A percentile compares a stretch with the other conserved stretches of the same genome.
These are phyloP conservation scores for Camillea tinctor DNA, from an alignment of 2,329 filamentous ascomycete species.

Conservation along the genomic window DNA sequence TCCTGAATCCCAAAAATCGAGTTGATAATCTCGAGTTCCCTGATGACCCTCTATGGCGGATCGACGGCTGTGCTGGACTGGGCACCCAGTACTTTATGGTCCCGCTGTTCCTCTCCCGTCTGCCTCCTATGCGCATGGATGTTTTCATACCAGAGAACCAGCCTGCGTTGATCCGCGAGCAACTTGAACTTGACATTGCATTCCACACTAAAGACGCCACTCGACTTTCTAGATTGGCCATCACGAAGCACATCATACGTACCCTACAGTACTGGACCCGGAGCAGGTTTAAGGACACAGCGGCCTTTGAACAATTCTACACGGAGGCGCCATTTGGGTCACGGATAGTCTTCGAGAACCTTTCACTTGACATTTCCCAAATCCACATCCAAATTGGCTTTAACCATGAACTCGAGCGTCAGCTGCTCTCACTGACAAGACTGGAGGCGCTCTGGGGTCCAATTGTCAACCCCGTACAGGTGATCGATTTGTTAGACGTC, in stretches of 20 bases:
- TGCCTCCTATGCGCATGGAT: conserved; percentile 55
- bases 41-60: conserved; percentile 49
- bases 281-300: conserved; percentile 30
- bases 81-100: conserved; percentile 58
- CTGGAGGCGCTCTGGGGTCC: conserved; percentile 46
- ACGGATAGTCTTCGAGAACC: conserved; percentile 51
- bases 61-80: conserved; percentile 57
- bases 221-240: conserved; percentile 48
- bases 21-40: conserved; percentile 54
- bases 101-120: conserved; percentile 47
- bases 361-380: conserved; percentile 47
- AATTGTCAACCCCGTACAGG: conserved; percentile 41
- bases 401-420: conserved; percentile 53
- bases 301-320: conserved; percentile 38
- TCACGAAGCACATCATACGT: conserved; percentile 53
- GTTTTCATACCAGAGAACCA: conserved; percentile 56
- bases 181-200: conserved; percentile 49
- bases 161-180: conserved; percentile 39
- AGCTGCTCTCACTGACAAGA: conserved; percentile 44
- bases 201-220: conserved; percentile 55
- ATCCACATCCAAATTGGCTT: conserved; percentile 47
- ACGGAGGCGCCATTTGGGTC: conserved; percentile 55
- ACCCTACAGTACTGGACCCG: conserved; percentile 53
- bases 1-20: conserved; percentile 60
- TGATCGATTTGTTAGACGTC: conserved; percentile 50